These are phyloP conservation scores for Fusarium nygamai DNA, from an alignment of 2,329 filamentous ascomycete genomes.

Conservation along the genomic window DNA sequence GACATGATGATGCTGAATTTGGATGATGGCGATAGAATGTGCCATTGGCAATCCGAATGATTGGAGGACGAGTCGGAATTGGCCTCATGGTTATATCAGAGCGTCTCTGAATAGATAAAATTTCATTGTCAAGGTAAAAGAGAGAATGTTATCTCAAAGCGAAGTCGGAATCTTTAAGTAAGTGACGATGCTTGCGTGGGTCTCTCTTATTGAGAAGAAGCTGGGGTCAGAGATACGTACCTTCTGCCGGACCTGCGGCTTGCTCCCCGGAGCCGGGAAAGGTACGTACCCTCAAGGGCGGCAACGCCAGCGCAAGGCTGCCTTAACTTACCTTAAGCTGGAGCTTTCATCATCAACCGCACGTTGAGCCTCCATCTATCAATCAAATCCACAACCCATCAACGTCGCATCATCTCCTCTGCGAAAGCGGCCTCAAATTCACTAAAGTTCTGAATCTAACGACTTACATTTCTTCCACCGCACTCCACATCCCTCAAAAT, in stretches of 20 bases:
- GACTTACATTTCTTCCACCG: not conserved
- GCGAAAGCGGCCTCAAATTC: not conserved
- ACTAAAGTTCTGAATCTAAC: not conserved
- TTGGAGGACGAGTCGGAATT: conserved; percentile 57
- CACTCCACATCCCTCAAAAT: conserved; percentile 53
- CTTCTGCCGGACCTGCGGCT: conserved; percentile 9
- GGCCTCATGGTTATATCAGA: conserved; percentile 50
- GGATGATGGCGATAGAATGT: conserved; percentile 87
- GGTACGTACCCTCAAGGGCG: conserved; percentile 33
- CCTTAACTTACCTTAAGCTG: conserved; percentile 38
- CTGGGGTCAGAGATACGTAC: conserved; percentile 1
- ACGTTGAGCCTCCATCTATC: conserved; percentile 1
- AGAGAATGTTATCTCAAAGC: conserved; percentile 1
- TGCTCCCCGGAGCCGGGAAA: conserved; percentile 12
- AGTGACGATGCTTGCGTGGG: conserved; percentile 31
- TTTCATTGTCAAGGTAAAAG: conserved; percentile 16
- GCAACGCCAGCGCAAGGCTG: conserved; percentile 39
- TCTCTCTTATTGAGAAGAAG: conserved; percentile 4
- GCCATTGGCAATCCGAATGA: conserved; percentile 79
- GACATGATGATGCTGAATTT: conserved; percentile 56
- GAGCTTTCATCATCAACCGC: conserved; percentile 37
- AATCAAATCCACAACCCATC: not conserved
- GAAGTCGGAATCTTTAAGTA: conserved; percentile 33
- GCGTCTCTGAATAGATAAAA: not conserved
- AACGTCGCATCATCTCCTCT: conserved; percentile 3